These are phyloP conservation scores for Tolypocladium amazonense DNA, from an alignment of 2,329 filamentous ascomycete genomes.

Conservation along the genomic window DNA sequence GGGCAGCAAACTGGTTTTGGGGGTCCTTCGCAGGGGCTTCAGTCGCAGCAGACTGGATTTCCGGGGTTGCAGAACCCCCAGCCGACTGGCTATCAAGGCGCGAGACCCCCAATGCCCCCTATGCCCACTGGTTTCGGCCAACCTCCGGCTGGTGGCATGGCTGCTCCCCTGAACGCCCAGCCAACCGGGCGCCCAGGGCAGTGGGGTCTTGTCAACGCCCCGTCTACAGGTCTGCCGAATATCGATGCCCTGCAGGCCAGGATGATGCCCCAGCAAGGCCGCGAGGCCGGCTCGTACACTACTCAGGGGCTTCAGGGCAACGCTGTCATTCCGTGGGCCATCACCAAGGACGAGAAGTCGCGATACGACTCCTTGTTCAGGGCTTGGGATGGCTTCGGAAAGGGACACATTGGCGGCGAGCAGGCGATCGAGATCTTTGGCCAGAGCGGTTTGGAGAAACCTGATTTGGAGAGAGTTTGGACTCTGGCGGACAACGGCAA, in stretches of 20 bases:
- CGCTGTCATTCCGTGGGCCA: slow-evolving; percentile 94
- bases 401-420: slow-evolving; percentile 83
- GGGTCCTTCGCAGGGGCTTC: slow-evolving; percentile 47
- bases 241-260: slow-evolving; percentile 85
- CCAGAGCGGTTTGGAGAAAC: slow-evolving; percentile 85
- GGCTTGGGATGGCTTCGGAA: slow-evolving; percentile 90
- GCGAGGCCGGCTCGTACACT: slow-evolving; percentile 73
- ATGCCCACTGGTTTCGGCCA: slow-evolving; percentile 52
- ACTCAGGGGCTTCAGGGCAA: slow-evolving; percentile 84
- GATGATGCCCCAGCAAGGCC: slow-evolving; percentile 95
- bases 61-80: slow-evolving; percentile 58
- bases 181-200: slow-evolving; percentile 88
- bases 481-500: slow-evolving; percentile 90
- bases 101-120: slow-evolving; percentile 82
- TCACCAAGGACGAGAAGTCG: slow-evolving; percentile 97
- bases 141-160: slow-evolving; percentile 46
- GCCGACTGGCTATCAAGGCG: slow-evolving; percentile 69
- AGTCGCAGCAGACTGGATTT: slow-evolving; percentile 61
- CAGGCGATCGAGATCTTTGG: slow-evolving; percentile 96
- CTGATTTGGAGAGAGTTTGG: slow-evolving; percentile 88
- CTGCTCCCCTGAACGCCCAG: slow-evolving; percentile 71
- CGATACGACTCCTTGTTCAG: slow-evolving; percentile 92
- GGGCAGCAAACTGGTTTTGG: slow-evolving; percentile 47
- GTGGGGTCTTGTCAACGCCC: slow-evolving; percentile 97
- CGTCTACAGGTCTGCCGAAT: slow-evolving; percentile 79